Conservation (phyloP, 1,139 yeast species). For the Debaryomycetaceae sp. region DNA sequence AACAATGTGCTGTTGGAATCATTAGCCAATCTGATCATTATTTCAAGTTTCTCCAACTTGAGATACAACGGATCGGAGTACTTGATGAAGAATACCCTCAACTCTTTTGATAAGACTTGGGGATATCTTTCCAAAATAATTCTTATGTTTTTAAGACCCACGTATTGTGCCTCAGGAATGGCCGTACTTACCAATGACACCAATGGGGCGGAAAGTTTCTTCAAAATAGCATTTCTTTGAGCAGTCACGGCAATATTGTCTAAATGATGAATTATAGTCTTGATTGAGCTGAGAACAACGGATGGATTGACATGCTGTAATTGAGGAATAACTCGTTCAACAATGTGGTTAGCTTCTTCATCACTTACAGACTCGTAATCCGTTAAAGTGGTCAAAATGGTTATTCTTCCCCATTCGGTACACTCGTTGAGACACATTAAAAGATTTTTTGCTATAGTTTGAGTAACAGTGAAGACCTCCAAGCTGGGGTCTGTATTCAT, state of each 20-base stretch:
- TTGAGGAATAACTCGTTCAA: constrained; percentile 91
- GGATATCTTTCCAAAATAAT: constrained; percentile 90
- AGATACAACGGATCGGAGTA: constrained; percentile 93
- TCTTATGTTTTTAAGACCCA: constrained; percentile 87
- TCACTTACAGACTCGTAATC: constrained; percentile 57
- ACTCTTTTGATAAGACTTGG: constrained; percentile 67
- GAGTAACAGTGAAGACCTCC: constrained; percentile 36
- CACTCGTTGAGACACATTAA: constrained; percentile 89
- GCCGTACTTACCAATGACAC: constrained; percentile 83
- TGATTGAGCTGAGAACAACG: constrained; percentile 84
- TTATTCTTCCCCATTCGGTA: constrained; percentile 98
- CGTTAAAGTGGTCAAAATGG: constrained; percentile 77
- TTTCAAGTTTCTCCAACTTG: constrained; percentile 89
- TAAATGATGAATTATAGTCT: constrained; percentile 73
- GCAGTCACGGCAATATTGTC: constrained; percentile 41
- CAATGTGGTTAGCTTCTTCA: constrained; percentile 77
- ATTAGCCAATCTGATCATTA: constrained; percentile 79
- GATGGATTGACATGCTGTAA: constrained; percentile 97
- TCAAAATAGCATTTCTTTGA: constrained; percentile 43
- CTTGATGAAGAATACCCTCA: constrained; percentile 88
- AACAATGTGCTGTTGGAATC: constrained; percentile 65
- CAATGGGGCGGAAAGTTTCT: constrained; percentile 85
- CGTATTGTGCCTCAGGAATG: constrained; percentile 93
- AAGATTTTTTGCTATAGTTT: constrained; percentile 56
- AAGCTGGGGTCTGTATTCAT: constrained; percentile 50